phyloP scores from a whole-genome alignment of 1,284 basidiomycete species.

The Cryptococcus wingfieldii region DNA sequence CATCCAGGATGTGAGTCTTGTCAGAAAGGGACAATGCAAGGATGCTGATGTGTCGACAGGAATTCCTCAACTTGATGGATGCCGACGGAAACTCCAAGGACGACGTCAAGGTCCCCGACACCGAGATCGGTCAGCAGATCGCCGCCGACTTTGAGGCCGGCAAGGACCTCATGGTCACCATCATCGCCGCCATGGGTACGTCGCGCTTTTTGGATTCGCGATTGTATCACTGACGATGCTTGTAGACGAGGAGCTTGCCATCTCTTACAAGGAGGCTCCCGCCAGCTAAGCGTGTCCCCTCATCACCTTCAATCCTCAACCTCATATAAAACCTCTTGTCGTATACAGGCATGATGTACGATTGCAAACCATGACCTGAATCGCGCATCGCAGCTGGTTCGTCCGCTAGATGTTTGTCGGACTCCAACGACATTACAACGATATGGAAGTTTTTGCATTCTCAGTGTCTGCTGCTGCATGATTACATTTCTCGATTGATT shows the following conservation, averaged over 20 bases:
- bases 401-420: too few relatives aligned
- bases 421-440: too few relatives aligned
- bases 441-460: too few relatives aligned
- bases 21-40: neutral
- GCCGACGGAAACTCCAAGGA: slow-evolving; percentile 81
- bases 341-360: slow-evolving; percentile 14
- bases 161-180: slow-evolving; percentile 76
- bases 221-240: neutral
- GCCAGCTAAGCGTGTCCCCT: slow-evolving; percentile 6
- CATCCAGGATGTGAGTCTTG: slow-evolving; percentile 61
- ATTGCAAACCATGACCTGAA: neutral
- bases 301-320: neutral
- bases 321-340: neutral
- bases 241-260: slow-evolving; percentile 63
- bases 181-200: slow-evolving; percentile 86
- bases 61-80: slow-evolving; percentile 93
- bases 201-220: neutral
- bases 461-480: too few relatives aligned
- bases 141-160: slow-evolving; percentile 71
- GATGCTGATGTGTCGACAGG: slow-evolving; percentile 24
- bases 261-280: slow-evolving; percentile 79
- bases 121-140: slow-evolving; percentile 76
- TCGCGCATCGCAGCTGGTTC: too few relatives aligned
- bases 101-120: slow-evolving; percentile 90
- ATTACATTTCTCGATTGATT: too few relatives aligned